A percentile compares a stretch with the other conserved stretches of the same genome.
phyloP scores from a whole-genome alignment of 768 basidiomycete genomes.

The Clitopilus hobsonii region DNA sequence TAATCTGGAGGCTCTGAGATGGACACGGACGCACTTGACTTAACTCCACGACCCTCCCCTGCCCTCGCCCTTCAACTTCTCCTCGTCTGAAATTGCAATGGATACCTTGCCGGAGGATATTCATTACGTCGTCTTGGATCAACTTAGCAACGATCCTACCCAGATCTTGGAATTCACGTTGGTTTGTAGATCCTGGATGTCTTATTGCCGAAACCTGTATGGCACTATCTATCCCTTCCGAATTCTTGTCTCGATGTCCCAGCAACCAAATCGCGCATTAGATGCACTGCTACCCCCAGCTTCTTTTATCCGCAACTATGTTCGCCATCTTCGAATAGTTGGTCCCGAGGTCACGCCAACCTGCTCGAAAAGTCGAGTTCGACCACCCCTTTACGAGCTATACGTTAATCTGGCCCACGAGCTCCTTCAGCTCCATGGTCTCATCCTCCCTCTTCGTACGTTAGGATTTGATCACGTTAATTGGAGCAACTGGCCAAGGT shows the following conservation, averaged over 20 bases:
- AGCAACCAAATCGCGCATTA: neutral
- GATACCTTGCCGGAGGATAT: neutral
- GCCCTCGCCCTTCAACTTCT: too few species aligned
- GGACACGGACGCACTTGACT: too few species aligned
- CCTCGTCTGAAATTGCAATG: neutral
- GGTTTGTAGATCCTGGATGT: neutral
- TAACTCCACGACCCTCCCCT: too few species aligned
- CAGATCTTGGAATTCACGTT: neutral
- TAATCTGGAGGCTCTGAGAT: too few species aligned
- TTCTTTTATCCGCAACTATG: neutral
- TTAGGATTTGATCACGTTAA: neutral
- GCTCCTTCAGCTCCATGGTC: neutral
- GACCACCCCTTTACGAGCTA: neutral
- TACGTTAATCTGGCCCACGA: neutral
- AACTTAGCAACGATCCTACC: neutral
- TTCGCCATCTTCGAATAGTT: neutral
- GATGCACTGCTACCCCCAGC: neutral
- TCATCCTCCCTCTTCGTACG: neutral
- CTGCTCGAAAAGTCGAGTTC: too few species aligned
- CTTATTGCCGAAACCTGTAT: neutral
- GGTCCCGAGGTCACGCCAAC: neutral
- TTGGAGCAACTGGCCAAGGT: neutral
- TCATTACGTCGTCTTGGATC: neutral
- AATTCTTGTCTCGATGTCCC: neutral
- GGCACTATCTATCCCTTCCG: neutral